Percentiles rank a stretch among this genome's conserved stretches.
These are phyloP conservation scores for Coprinopsis sp. DNA, from an alignment of 768 basidiomycete genomes.

Conservation along the genomic window DNA sequence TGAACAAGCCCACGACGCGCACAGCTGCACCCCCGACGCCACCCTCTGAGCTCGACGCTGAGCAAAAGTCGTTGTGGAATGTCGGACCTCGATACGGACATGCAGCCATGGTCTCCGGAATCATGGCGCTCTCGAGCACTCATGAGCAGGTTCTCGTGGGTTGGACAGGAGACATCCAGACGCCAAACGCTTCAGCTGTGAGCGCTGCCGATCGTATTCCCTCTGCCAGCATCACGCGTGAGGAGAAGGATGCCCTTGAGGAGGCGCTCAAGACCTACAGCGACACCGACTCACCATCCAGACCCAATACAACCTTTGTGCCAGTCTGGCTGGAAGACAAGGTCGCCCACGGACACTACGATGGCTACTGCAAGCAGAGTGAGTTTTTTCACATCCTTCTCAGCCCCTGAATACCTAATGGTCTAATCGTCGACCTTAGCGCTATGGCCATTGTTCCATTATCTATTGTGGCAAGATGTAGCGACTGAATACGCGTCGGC, in stretches of 20 bases:
- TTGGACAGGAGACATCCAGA: conserved; percentile 87
- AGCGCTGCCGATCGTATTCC: conserved; percentile 35
- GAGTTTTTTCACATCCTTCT: conserved; percentile 28
- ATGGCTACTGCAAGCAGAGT: conserved; percentile 98
- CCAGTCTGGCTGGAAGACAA: conserved; percentile 91
- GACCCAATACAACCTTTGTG: conserved; percentile 66
- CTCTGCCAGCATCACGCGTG: conserved; percentile 45
- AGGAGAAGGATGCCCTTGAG: conserved; percentile 65
- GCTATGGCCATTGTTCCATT: conserved; percentile 98
- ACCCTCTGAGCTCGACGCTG: conserved; percentile 34
- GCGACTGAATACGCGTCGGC: conserved; percentile 85
- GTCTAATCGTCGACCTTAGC: conserved; percentile 37
- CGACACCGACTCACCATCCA: conserved; percentile 48
- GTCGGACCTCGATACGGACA: conserved; percentile 82
- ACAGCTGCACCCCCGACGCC: conserved; percentile 77
- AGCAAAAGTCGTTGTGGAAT: conserved; percentile 56
- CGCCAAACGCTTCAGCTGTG: conserved; percentile 27
- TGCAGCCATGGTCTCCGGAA: conserved; percentile 92
- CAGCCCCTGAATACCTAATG: neutral
- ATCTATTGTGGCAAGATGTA: conserved; percentile 96
- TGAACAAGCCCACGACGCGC: conserved; percentile 46
- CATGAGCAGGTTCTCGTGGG: conserved; percentile 92
- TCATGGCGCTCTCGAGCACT: conserved; percentile 74
- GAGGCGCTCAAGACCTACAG: conserved; percentile 58
- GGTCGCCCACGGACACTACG: conserved; percentile 90